Percentiles rank a stretch among this genome's conserved stretches.
Evolutionary conservation across 1,284 basidiomycete genomes (phyloP).

Genomic region (Meira nashicola): DNA sequence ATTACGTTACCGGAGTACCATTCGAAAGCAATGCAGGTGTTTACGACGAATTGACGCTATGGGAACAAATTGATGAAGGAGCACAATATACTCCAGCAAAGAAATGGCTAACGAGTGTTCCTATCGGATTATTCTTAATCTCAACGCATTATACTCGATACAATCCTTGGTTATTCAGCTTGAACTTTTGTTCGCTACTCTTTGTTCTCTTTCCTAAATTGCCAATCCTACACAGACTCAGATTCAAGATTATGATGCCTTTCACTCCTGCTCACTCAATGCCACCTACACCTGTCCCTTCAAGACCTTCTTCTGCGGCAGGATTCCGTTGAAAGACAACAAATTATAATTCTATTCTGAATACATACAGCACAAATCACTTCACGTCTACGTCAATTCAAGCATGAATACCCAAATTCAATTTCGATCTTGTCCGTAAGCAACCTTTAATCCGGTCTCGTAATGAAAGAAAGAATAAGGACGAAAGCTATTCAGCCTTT

Average conservation of each 20-base stretch:
- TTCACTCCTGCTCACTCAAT: conserved; percentile 29
- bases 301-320: conserved; percentile 18
- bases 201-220: conserved; percentile 89
- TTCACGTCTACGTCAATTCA: too few species aligned
- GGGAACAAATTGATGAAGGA: conserved; percentile 99
- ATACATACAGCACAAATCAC: too few species aligned
- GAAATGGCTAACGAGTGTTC: conserved; percentile 91
- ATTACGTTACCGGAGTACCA: conserved; percentile 93
- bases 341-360: too few species aligned
- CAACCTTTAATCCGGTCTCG: too few species aligned
- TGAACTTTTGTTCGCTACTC: conserved; percentile 81
- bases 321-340: conserved; percentile 10
- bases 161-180: conserved; percentile 81
- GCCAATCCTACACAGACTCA: conserved; percentile 60
- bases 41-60: conserved; percentile 93
- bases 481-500: too few species aligned
- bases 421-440: too few species aligned
- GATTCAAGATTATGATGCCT: conserved; percentile 31
- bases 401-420: not conserved
- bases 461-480: too few species aligned
- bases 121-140: conserved; percentile 87
- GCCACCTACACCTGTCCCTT: conserved; percentile 34
- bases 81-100: conserved; percentile 97
- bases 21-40: conserved; percentile 84
- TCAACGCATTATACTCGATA: conserved; percentile 88